A percentile compares a stretch with the other conserved stretches of the same genome.
phyloP scores from a whole-genome alignment of 202 grass and related monocot genomes.

The Setaria italica region DNA sequence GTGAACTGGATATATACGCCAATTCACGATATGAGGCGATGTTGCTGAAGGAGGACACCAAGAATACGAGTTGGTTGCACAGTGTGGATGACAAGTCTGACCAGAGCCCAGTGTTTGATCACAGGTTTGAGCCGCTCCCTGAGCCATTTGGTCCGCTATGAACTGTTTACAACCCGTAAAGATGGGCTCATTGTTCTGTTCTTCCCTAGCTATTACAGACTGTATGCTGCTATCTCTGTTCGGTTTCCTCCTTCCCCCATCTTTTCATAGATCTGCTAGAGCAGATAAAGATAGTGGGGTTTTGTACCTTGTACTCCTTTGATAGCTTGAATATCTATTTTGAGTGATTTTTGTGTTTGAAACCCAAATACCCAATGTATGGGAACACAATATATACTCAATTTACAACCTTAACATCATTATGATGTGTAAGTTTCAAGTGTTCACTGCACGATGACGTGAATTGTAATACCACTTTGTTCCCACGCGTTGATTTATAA shows the following conservation, averaged over 20 bases:
- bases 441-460: neutral
- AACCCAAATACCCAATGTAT: slow-evolving; percentile 31
- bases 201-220: slow-evolving; percentile 9
- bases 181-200: slow-evolving; percentile 33
- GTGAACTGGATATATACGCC: slow-evolving; percentile 77
- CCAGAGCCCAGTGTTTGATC: slow-evolving; percentile 84
- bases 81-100: slow-evolving; percentile 77
- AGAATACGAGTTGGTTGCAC: slow-evolving; percentile 85
- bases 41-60: slow-evolving; percentile 84
- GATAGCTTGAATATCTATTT: slow-evolving; percentile 23
- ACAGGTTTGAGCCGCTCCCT: slow-evolving; percentile 86
- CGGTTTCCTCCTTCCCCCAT: slow-evolving; percentile 42
- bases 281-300: slow-evolving; percentile 62
- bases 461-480: neutral
- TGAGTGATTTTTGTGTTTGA: neutral
- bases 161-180: slow-evolving; percentile 50
- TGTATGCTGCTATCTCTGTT: slow-evolving; percentile 10
- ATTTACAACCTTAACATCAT: neutral
- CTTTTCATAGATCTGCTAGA: slow-evolving; percentile 41
- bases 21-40: slow-evolving; percentile 79
- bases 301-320: slow-evolving; percentile 22
- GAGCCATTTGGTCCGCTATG: slow-evolving; percentile 83
- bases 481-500: neutral
- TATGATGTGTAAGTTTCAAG: neutral
- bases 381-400: slow-evolving; percentile 1